phyloP scores from a whole-genome alignment of 306 rosid species.

The Rosa persica region DNA sequence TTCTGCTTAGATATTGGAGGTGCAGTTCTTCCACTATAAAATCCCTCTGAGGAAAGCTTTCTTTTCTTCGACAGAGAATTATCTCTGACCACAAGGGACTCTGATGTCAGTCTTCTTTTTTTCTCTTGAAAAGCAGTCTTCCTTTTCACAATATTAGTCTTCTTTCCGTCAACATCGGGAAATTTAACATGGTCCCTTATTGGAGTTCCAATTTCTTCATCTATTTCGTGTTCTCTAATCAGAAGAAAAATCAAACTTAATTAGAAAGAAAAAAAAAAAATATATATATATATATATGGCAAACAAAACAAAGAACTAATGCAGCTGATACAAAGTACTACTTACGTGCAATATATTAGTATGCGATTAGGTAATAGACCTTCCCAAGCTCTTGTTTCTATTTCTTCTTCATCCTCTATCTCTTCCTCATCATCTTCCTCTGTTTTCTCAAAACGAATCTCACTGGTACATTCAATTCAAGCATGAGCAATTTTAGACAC shows the following conservation, averaged over 20 bases:
- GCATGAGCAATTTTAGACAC: constrained; percentile 27
- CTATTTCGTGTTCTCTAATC: constrained; percentile 74
- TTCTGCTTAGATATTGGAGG: constrained; percentile 31
- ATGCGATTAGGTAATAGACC: constrained; percentile 71
- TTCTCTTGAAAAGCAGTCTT: constrained; percentile 25
- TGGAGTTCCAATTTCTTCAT: constrained; percentile 68
- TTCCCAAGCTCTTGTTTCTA: constrained; percentile 74
- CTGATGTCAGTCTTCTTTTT: constrained; percentile 28
- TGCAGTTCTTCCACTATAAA: constrained; percentile 32
- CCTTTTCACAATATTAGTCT: constrained; percentile 31
- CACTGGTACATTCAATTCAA: constrained; percentile 52
- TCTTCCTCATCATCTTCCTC: constrained; percentile 41
- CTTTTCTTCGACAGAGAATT: constrained; percentile 37
- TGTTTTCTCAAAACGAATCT: constrained; percentile 50
- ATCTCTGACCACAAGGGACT: constrained; percentile 32
- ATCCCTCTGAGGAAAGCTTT: constrained; percentile 28
- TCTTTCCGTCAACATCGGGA: constrained; percentile 43
- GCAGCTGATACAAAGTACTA: constrained; percentile 11
- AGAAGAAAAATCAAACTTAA: constrained; percentile 24
- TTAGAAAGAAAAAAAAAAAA: constrained; percentile 3
- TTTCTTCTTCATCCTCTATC: constrained; percentile 36
- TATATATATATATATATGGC: background rate
- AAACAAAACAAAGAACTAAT: constrained; percentile 28
- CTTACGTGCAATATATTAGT: constrained; percentile 92
- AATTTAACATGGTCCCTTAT: constrained; percentile 70